Conservation (phyloP, 805 yeast species). For the Spencermartinsiella europaea region DNA sequence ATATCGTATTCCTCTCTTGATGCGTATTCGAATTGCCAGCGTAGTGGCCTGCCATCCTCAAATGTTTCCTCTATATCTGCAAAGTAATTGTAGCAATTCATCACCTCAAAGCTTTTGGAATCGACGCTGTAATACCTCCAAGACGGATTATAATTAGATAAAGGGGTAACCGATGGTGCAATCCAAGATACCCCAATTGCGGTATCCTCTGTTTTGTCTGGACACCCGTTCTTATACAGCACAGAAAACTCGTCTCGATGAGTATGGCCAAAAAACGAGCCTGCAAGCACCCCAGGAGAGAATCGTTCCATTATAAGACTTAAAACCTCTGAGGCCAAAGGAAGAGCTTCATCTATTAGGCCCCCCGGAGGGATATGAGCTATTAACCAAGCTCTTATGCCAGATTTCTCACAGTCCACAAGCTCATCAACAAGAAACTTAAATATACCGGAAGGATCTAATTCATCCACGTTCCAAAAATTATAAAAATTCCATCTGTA, state of each 20-base stretch:
- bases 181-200: slow-evolving; percentile 59
- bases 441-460: slow-evolving; percentile 61
- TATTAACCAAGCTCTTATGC: slow-evolving; percentile 67
- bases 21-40: slow-evolving; percentile 60
- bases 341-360: slow-evolving; percentile 53
- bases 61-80: slow-evolving; percentile 54
- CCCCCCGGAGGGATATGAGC: slow-evolving; percentile 58
- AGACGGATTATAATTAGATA: slow-evolving; percentile 55
- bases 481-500: slow-evolving; percentile 59
- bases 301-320: slow-evolving; percentile 58
- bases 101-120: slow-evolving; percentile 50
- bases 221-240: slow-evolving; percentile 46
- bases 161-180: slow-evolving; percentile 62
- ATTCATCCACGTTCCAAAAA: slow-evolving; percentile 43
- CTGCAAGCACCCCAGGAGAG: slow-evolving; percentile 64
- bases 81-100: slow-evolving; percentile 60
- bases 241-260: slow-evolving; percentile 65
- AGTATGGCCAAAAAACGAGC: slow-evolving; percentile 65
- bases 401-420: slow-evolving; percentile 49
- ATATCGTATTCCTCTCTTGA: slow-evolving; percentile 44
- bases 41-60: slow-evolving; percentile 33
- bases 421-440: slow-evolving; percentile 58
- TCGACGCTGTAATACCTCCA: slow-evolving; percentile 73
- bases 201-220: slow-evolving; percentile 37
- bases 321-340: slow-evolving; percentile 53